A percentile compares a stretch with the other conserved stretches of the same genome.
phyloP scores from a whole-genome alignment of 805 yeast species.

The Metschnikowia lunata region DNA sequence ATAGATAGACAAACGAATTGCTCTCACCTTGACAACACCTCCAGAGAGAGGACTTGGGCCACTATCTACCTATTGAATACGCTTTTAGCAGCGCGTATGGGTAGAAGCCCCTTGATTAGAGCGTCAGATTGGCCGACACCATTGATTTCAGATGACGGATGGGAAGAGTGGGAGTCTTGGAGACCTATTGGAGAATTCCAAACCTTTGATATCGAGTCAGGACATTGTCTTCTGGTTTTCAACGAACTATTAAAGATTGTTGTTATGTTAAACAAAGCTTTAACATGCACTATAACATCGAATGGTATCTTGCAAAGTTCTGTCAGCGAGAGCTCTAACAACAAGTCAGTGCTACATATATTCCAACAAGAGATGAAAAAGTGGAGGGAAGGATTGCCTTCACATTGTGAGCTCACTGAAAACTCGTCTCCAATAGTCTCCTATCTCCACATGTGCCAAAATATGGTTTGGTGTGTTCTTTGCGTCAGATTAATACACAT shows the following conservation, averaged over 20 bases:
- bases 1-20: neutral
- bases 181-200: conserved; percentile 7
- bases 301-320: neutral
- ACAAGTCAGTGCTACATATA: neutral
- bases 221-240: conserved; percentile 20
- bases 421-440: conserved; percentile 17
- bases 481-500: conserved; percentile 16
- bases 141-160: conserved; percentile 18
- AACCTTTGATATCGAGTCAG: conserved; percentile 16
- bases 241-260: conserved; percentile 17
- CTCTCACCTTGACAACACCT: conserved; percentile 14
- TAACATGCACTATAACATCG: conserved; percentile 20
- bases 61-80: conserved; percentile 21
- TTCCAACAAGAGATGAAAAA: conserved; percentile 11
- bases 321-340: neutral
- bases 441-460: conserved; percentile 15
- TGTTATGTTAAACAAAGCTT: conserved; percentile 18
- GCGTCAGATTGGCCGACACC: conserved; percentile 24
- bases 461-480: conserved; percentile 19
- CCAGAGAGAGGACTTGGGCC: conserved; percentile 25
- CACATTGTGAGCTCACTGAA: conserved; percentile 14
- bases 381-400: conserved; percentile 14
- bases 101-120: conserved; percentile 21
- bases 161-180: conserved; percentile 29
- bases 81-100: conserved; percentile 21